Base-by-base conservation (phyloP, 495 filamentous ascomycete genomes). In the Bacidia gigantensis region DNA sequence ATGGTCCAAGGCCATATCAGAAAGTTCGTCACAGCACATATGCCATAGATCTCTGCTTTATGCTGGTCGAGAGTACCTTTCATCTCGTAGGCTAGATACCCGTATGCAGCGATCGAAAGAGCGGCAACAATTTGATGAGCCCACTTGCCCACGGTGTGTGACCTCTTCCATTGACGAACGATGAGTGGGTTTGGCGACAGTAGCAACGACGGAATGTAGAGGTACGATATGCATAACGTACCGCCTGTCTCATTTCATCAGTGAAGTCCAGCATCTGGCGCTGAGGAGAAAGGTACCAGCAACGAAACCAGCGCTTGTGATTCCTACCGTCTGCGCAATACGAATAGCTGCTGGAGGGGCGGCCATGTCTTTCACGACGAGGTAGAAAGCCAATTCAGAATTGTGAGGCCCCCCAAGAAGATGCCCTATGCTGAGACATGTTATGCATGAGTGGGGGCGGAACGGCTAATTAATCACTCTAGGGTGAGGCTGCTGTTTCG, bases 1-100 rank as follows among this genome's bases (percentile, higher is more conserved):
- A 69, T 9, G 2, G 74, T 77, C 57, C 71, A 81, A 26, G 78
- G 79, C 44, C 72, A 48, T 25, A 77, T 71, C 39, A 60, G 61
- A 0, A 68, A 50, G 35, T 67, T 58, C 44, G 75, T 47, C 10
- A 63, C 29, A 0, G 69, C 72, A 0, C 78, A 69, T 0, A 65
- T 53, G 0, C 64, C 58, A 57, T 77, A 80, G 53, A 63, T 49
- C 51, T 65, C 55, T 5, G 52, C 52, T 39, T 58, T 61, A 3
- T 52, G 51, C 22, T 47, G 53, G 18, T 56, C 59, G 12, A 58
- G 39, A 7, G 56, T 53, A 26, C 46, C 44, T 46, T 61, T 52
- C 3, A 59, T 35, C 3, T 32, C 20, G 56, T 69, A 75, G 0
- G 75, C 69, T 1, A 81, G 67, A 51, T 68, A 79, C 26, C 62